Conservation (phyloP, 129 eudicot species). For the sunflower (Helianthus annuus) region HanXRQr2.0-SUNRISE NC_035441.2:157841683-157842182, state of each 20-base stretch:
- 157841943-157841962: slow-evolving; percentile 49
- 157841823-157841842: slow-evolving; percentile 37
- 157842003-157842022: no score
- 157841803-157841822: slow-evolving; percentile 51
- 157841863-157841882: slow-evolving; percentile 39
- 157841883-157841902: slow-evolving; percentile 6
- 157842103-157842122: slow-evolving; percentile 39
- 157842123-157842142: background rate
- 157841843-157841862: slow-evolving; percentile 4
- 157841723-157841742: slow-evolving; percentile 55
- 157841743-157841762: background rate
- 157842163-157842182: slow-evolving; percentile 47
- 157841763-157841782: background rate
- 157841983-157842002: no score
- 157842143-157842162: slow-evolving; percentile 14
- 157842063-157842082: slow-evolving; percentile 51
- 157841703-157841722: slow-evolving; percentile 77
- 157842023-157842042: background rate
- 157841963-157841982: background rate
- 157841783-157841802: slow-evolving; percentile 37
- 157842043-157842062: slow-evolving; percentile 33
- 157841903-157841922: slow-evolving; percentile 44
- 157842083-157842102: slow-evolving; percentile 60
- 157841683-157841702: slow-evolving; percentile 53
- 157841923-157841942: slow-evolving; percentile 56